A percentile compares a stretch with the other conserved stretches of the same genome.
phyloP scores from a whole-genome alignment of 208 protist genomes.

The Angomonas ambiguus region DNA sequence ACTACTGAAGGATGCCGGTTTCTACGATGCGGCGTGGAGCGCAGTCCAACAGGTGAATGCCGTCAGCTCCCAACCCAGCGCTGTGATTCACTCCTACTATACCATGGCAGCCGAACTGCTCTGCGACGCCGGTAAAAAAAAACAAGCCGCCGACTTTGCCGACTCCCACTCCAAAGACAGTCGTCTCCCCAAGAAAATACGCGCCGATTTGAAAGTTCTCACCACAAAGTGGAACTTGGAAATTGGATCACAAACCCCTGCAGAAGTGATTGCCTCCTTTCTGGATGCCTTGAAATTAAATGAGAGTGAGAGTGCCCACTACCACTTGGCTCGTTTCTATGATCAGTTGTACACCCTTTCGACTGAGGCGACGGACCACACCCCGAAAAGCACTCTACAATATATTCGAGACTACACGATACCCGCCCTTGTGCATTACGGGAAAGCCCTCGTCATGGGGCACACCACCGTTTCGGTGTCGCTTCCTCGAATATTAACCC shows the following conservation, averaged over 20 bases:
- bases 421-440: slow-evolving; percentile 72
- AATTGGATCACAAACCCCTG: slow-evolving; percentile 56
- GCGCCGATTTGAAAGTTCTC: slow-evolving; percentile 69
- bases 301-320: slow-evolving; percentile 86
- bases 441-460: slow-evolving; percentile 73
- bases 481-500: slow-evolving; percentile 93
- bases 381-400: slow-evolving; percentile 28
- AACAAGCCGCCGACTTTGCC: slow-evolving; percentile 80
- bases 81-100: slow-evolving; percentile 36
- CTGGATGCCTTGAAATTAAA: slow-evolving; percentile 53
- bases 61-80: not conserved
- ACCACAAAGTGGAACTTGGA: slow-evolving; percentile 76
- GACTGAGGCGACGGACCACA: not conserved
- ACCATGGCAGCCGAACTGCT: slow-evolving; percentile 83
- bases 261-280: slow-evolving; percentile 85
- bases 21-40: slow-evolving; percentile 69
- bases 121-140: slow-evolving; percentile 69
- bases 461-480: slow-evolving; percentile 85
- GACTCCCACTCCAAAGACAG: slow-evolving; percentile 28
- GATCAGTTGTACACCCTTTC: slow-evolving; percentile 43
- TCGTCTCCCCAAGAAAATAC: slow-evolving; percentile 24
- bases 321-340: slow-evolving; percentile 92
- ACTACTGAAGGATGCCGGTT: slow-evolving; percentile 65
- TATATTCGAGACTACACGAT: slow-evolving; percentile 18
- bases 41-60: slow-evolving; percentile 51